Evolutionary conservation across 768 basidiomycete genomes (phyloP), one percentile per base, ranked within the genome.

Genomic region (Tephrocybe rancida): DNA sequence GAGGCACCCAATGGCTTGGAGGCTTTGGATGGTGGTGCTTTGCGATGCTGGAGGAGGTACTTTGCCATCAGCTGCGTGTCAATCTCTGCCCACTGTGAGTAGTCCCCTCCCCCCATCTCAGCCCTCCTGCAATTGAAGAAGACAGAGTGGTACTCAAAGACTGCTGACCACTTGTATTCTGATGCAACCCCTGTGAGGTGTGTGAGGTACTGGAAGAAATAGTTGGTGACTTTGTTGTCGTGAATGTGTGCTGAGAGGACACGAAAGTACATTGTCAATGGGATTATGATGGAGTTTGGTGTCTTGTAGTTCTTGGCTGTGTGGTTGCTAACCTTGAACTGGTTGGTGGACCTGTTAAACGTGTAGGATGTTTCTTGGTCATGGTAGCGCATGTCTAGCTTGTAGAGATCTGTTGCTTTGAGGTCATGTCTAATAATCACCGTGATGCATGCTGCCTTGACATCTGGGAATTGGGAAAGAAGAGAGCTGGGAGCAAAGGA

Each of bases 81-180:
- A 29, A 19, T 45, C 27, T 5, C 27, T 3, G 4, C 26, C 35
- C 35, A 44, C 6, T 22, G 7, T 9, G 11, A 24, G 24, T 44
- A 44, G 26, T 21, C 34, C 30, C 47, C 30, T 16, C 22, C 43
- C 18, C 8, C 26, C 46, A 47, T 32, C 5, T 47, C 46, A 10
- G 30, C 35, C 5, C 46, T 5, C 3, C 46, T 4, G n/a, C n/a
- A 18, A 22, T 35, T 39, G 32, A 48, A 48, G 19, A 48, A 48
- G 11, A 27, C 47, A 3, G 25, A 24, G 14, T 48, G 34, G n/a
- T 35, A 37, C 2, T 3, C 19, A 24, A 11, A 32, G 3, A 47
- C 46, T 6, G 46, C 46, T 30, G 46, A 34, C 46, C 46, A 47
- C 21, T 47, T 9, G 18, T 47, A 47, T 37, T 47, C 46, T 4